A percentile compares a stretch with the other conserved stretches of the same genome.
These are phyloP conservation scores for Gloeopeniophorella convolvens DNA, from an alignment of 768 basidiomycete genomes.

Conservation along the genomic window DNA sequence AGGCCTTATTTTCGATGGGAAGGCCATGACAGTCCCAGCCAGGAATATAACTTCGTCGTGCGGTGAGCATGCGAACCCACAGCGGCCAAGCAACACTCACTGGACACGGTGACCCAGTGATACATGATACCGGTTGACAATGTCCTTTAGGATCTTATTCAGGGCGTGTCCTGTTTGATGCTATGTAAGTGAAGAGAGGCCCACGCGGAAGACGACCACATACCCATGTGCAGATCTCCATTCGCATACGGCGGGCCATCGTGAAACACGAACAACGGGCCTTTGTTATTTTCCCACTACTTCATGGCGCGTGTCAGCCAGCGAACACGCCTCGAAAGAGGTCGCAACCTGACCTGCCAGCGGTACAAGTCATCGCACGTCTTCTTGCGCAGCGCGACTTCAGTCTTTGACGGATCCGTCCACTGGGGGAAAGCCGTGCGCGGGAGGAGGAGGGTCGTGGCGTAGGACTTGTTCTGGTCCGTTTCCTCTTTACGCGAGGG, in stretches of 20 bases:
- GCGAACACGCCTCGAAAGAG: neutral
- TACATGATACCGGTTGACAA: slow-evolving; percentile 86
- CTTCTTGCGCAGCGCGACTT: slow-evolving; percentile 48
- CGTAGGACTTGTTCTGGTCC: slow-evolving; percentile 34
- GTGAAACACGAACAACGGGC: slow-evolving; percentile 77
- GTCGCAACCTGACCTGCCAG: slow-evolving; percentile 57
- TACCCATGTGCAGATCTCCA: slow-evolving; percentile 92
- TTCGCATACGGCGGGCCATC: slow-evolving; percentile 99
- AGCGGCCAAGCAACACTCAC: slow-evolving; percentile 40
- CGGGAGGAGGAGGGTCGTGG: slow-evolving; percentile 70
- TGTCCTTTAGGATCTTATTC: slow-evolving; percentile 95
- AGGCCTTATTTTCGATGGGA: slow-evolving; percentile 92
- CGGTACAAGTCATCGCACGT: slow-evolving; percentile 72
- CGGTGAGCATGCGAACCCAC: neutral
- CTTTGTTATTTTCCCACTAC: slow-evolving; percentile 59
- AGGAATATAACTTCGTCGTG: slow-evolving; percentile 66
- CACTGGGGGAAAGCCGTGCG: slow-evolving; percentile 75
- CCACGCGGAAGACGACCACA: slow-evolving; percentile 11
- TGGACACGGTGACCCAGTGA: slow-evolving; percentile 72
- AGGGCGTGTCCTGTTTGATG: slow-evolving; percentile 73
- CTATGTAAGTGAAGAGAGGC: neutral
- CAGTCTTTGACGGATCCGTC: slow-evolving; percentile 56
- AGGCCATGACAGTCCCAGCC: slow-evolving; percentile 99
- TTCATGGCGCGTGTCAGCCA: neutral
- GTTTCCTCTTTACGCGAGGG: neutral